phyloP scores from a whole-genome alignment of 1,139 yeast species.

The Debaryomyces sp. region DNA sequence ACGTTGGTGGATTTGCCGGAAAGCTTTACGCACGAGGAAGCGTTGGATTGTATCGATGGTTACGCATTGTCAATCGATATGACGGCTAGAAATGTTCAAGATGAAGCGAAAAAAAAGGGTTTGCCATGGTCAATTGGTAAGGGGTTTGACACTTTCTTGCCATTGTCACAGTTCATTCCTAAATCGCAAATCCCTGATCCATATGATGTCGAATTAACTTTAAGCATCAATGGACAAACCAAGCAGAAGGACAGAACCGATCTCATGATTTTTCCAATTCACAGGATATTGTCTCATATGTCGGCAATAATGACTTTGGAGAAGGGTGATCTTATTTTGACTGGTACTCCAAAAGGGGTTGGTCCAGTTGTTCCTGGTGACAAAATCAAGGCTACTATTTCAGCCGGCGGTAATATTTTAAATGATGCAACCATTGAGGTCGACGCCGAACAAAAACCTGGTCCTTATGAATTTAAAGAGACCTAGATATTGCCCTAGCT shows the following conservation, averaged over 20 bases:
- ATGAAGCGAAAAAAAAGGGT: conserved; percentile 91
- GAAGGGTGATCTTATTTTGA: conserved; percentile 86
- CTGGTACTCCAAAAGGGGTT: conserved; percentile 99
- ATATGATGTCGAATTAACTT: conserved; percentile 64
- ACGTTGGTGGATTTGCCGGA: conserved; percentile 64
- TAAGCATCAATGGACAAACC: conserved; percentile 68
- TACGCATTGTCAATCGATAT: conserved; percentile 89
- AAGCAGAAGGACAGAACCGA: conserved; percentile 80
- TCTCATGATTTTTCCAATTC: conserved; percentile 88
- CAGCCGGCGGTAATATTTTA: conserved; percentile 56
- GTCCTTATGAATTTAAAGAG: conserved; percentile 71
- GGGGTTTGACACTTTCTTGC: conserved; percentile 95
- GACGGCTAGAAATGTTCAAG: conserved; percentile 96
- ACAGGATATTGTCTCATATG: conserved; percentile 76
- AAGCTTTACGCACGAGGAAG: conserved; percentile 63
- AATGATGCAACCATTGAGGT: conserved; percentile 56
- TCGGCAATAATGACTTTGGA: conserved; percentile 87
- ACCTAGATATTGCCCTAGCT: conserved; percentile 26
- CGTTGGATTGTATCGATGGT: conserved; percentile 77
- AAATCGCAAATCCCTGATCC: conserved; percentile 71
- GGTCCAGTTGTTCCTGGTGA: conserved; percentile 84
- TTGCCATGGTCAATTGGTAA: conserved; percentile 97
- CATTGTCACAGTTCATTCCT: conserved; percentile 72
- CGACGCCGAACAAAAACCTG: conserved; percentile 67
- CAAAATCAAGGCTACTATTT: conserved; percentile 61